A percentile compares a stretch with the other conserved stretches of the same genome.
phyloP scores from a whole-genome alignment of 352 stramenopile genomes.

The Globisporangium mamillatum region DNA sequence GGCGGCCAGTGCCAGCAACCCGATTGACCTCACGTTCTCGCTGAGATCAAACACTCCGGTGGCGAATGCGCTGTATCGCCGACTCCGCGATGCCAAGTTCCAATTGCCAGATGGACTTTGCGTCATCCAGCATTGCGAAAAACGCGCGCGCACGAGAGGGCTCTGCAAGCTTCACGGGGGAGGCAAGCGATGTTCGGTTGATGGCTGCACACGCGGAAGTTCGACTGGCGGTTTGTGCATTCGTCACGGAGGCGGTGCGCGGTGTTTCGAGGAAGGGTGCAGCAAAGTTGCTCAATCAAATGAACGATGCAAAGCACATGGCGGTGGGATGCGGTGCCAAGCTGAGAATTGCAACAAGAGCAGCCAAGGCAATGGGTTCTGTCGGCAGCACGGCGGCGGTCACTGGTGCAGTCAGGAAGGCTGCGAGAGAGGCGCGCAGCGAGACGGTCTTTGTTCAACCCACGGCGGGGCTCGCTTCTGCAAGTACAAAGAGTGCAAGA shows the following conservation, averaged over 20 bases:
- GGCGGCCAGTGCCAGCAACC: background rate
- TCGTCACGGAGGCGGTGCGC: background rate
- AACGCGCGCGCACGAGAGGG: background rate
- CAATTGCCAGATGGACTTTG: background rate
- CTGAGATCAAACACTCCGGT: background rate
- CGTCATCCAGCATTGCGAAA: background rate
- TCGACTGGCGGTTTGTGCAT: background rate
- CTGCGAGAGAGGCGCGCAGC: constrained; percentile 1
- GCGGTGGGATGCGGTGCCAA: constrained; percentile 30
- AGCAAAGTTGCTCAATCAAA: constrained; percentile 45
- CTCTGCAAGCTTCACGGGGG: constrained; percentile 3
- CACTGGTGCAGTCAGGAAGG: background rate
- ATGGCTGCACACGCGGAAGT: background rate
- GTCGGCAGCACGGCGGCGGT: constrained; percentile 2
- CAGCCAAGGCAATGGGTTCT: constrained; percentile 1
- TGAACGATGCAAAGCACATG: constrained; percentile 78
- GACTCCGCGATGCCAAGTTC: constrained; percentile 2
- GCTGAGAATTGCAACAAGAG: background rate
- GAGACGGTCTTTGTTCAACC: background rate
- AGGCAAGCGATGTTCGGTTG: background rate
- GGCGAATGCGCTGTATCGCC: background rate
- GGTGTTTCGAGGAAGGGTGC: background rate
- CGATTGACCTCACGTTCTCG: background rate
- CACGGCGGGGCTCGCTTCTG: constrained; percentile 12
- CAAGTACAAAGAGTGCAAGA: too few relatives aligned